Conservation (phyloP, 1,284 basidiomycete species). For the Cryptococcus jaspeensis region DNA sequence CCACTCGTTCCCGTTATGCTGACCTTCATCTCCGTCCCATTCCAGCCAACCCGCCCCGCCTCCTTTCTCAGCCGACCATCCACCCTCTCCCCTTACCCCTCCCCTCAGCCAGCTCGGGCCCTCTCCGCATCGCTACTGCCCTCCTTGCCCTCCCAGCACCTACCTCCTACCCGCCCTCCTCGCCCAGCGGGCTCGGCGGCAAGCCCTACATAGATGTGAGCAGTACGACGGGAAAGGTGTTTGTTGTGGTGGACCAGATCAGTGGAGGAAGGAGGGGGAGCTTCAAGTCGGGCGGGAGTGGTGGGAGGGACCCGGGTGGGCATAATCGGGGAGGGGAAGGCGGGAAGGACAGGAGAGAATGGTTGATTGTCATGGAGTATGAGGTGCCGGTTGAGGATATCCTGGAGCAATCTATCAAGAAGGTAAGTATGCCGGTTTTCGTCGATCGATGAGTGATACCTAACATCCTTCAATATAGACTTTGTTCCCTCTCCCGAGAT, state of each 20-base stretch:
- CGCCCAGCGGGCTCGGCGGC: conserved; percentile 1
- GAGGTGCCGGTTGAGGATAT: conserved; percentile 14
- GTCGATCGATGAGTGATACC: no score
- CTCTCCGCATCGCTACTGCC: conserved; percentile 19
- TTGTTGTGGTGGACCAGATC: conserved; percentile 27
- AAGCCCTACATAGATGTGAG: conserved; percentile 37
- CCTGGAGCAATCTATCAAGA: conserved; percentile 16
- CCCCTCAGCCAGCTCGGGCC: conserved; percentile 5
- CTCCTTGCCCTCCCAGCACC: conserved; percentile 27
- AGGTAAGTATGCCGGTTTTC: conserved; percentile 25
- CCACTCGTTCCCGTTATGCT: not conserved
- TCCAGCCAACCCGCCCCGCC: conserved; percentile 20
- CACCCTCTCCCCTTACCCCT: conserved; percentile 34
- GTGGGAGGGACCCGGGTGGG: not conserved
- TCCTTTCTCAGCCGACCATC: conserved; percentile 32
- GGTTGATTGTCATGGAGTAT: conserved; percentile 38
- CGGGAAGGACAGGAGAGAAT: conserved; percentile 31
- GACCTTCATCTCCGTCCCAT: not conserved
- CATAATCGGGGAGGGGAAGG: not conserved
- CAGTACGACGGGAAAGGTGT: conserved; percentile 37
- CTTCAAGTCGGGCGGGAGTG: not conserved
- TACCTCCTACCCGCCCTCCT: conserved; percentile 24
- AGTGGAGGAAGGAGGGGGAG: conserved; percentile 5
- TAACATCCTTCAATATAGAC: no score
- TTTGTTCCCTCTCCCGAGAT: conserved; percentile 34